Evolutionary conservation across 345 rosid species (phyloP), one percentile per base, ranked within the genome.

Genomic region (Mallotus nudiflorus): DNA sequence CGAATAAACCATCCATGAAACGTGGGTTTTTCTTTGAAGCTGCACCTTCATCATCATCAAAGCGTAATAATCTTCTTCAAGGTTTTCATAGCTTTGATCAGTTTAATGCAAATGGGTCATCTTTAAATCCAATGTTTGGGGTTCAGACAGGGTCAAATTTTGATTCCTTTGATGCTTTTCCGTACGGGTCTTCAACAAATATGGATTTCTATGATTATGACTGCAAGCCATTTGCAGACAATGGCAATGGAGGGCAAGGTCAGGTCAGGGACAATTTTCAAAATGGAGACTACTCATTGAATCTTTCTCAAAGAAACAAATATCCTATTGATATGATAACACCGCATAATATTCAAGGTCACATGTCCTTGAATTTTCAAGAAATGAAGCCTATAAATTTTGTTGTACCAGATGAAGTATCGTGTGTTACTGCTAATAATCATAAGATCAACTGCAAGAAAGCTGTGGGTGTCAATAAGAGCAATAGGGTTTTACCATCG

Each of bases 361-460:
- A 68, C 54, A 74, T 62, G 57, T 70, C 82, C 45, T 68, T 76
- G 25, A 83, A 80, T 52, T 84, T 78, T 25, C 92, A 79, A 50
- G 82, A 77, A 28, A 66, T 62, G 37, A 83, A 85, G 70, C 82
- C 88, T 13, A 20, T 77, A 74, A 85, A 69, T 72, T 84, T 85
- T 57, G 65, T 54, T 2, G 84, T 82, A 6, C 82, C 89, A 2
- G 90, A 87, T 74, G 92, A 92, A 76, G 82, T 87, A 60, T 87
- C 95, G 6, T 82, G 82, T 72, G 83, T 76, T 37, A 75, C 79
- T 20, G 83, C 83, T 11, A 80, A 67, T 52, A 31, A 66, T 40
- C 55, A 50, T 70, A 66, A 70, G 58, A 81, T 74, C 74, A 73
- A 72, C 46, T 12, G 7, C 27, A 78, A 65, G 71, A 71, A 77